These are phyloP conservation scores for Orbilia blumenaviensis DNA, from an alignment of 2,329 filamentous ascomycete species.

Conservation along the genomic window DNA sequence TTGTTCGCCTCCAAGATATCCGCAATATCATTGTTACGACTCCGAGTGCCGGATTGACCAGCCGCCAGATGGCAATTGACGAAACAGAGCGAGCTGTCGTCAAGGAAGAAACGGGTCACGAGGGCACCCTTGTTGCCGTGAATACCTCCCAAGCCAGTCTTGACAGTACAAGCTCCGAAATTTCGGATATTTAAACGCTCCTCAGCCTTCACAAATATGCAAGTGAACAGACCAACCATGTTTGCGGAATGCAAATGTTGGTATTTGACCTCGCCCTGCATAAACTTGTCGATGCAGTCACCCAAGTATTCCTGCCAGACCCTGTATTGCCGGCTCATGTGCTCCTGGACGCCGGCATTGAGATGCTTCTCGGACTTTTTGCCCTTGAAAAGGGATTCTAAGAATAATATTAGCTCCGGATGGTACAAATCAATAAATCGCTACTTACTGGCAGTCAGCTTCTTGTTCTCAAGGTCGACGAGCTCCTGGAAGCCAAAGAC, in stretches of 20 bases:
- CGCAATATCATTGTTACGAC: conserved; percentile 91
- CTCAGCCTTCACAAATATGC: conserved; percentile 87
- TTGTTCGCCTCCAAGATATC: conserved; percentile 83
- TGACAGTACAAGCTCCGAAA: conserved; percentile 82
- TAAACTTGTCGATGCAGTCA: conserved; percentile 81
- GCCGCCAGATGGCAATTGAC: conserved; percentile 97
- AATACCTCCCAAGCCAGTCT: conserved; percentile 92
- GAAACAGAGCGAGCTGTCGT: conserved; percentile 94
- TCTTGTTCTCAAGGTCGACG: conserved; percentile 98
- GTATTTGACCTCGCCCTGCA: conserved; percentile 80
- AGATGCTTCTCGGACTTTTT: conserved; percentile 84
- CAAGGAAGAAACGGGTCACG: conserved; percentile 87
- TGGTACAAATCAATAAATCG: neutral
- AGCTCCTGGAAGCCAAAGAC: conserved; percentile 98
- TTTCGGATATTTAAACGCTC: conserved; percentile 79
- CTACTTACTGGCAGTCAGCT: conserved; percentile 83
- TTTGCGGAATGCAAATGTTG: conserved; percentile 86
- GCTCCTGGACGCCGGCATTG: conserved; percentile 77
- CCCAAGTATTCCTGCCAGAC: conserved; percentile 93
- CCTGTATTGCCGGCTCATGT: conserved; percentile 97
- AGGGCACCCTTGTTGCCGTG: conserved; percentile 98
- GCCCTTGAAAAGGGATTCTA: conserved; percentile 81
- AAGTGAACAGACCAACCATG: conserved; percentile 93
- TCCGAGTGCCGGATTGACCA: conserved; percentile 86
- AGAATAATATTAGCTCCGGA: conserved; percentile 54